Percentiles rank a stretch among this genome's conserved stretches.
phyloP scores from a whole-genome alignment of 169 alveolate species.

The Eimeria acervulina region DNA sequence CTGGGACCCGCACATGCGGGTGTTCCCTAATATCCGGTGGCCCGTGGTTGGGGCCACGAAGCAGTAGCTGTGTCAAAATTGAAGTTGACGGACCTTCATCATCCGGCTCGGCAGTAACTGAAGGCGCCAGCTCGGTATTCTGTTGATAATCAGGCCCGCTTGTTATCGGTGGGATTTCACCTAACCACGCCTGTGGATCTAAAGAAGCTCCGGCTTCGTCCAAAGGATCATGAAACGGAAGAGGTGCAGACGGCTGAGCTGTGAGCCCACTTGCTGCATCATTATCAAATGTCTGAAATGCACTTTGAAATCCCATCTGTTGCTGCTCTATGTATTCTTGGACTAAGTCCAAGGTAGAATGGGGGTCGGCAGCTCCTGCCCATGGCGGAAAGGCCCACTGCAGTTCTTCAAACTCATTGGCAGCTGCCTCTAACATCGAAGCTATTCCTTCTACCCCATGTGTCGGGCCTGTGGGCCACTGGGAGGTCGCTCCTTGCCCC shows the following conservation, averaged over 20 bases:
- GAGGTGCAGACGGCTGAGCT: background rate
- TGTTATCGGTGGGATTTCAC: background rate
- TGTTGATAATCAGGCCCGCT: background rate
- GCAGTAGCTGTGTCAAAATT: background rate
- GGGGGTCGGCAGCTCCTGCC: background rate
- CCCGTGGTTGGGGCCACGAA: background rate
- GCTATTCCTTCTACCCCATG: background rate
- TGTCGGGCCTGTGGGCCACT: background rate
- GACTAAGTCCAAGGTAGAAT: too few species aligned
- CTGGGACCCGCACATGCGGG: conserved; percentile 38
- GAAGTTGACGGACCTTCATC: background rate
- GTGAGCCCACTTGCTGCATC: too few species aligned
- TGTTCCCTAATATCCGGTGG: background rate
- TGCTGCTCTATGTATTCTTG: background rate
- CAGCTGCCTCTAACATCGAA: background rate
- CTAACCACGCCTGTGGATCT: background rate
- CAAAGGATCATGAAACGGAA: background rate
- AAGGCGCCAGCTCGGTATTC: background rate
- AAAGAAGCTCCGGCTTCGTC: background rate
- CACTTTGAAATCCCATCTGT: background rate
- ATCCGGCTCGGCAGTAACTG: background rate
- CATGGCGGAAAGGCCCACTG: background rate
- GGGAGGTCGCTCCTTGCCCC: background rate
- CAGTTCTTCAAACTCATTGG: background rate
- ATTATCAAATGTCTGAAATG: background rate